Base-by-base conservation (phyloP, 1,139 yeast genomes). In the Lodderomyces margitis region DNA sequence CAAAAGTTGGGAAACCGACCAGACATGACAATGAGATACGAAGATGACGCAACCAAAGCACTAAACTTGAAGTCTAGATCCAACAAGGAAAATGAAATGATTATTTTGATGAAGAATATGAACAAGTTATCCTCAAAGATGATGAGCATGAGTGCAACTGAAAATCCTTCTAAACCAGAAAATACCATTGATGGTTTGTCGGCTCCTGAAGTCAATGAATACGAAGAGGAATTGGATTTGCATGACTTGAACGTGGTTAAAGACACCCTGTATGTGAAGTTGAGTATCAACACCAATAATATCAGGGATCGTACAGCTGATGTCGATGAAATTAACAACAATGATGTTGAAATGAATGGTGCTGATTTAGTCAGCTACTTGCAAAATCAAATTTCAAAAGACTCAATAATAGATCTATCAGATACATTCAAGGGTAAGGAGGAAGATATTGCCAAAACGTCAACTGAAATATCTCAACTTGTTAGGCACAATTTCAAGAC, bases 21-120 rank as follows among this genome's bases (percentile, higher is more conserved):
- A 0, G 98, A 91, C 61, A 69, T 87, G 45, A 91, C 98, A 7
- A 91, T 91, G 97, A 78, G 84, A 47, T 79, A 76, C 44, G 81
- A 83, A 5, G 38, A 37, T 31, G 39, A 36, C 28, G 25, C 11
- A 16, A 21, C 36, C 20, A 27, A 33, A 12, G 24, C 35, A 20
- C 23, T 21, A 6, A 17, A 19, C 10, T n/a, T 21, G 8, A 38
- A 30, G 23, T 27, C 38, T 2, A 21, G 38, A 8, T 34, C 36
- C 11, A 62, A 61, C 54, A 46, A 39, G 19, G 47, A 43, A 20
- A 79, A 78, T 28, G 88, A 83, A 49, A 74, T 86, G 59, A 74
- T 87, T 16, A 80, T 87, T 10, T 81, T 89, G 28, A 74, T 92
- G 68, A 76, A 84, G 51, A 87, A 95, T 47, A 89, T 91, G 95